Evolutionary conservation across 805 yeast genomes (phyloP).

Genomic region (Maudiozyma bulderi): DNA sequence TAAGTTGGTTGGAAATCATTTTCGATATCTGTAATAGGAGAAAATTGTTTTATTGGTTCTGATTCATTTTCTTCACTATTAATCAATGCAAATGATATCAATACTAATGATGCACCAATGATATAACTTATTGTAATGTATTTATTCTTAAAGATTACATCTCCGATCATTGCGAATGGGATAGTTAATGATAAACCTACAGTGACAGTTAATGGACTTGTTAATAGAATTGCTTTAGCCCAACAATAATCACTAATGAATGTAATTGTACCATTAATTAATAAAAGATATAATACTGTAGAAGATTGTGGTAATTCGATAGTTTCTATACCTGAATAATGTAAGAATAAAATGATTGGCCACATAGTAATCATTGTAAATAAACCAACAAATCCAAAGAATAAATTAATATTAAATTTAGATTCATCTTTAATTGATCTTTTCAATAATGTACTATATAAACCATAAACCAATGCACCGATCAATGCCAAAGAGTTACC

Average conservation of each 20-base stretch:
- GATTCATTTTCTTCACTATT: constrained; percentile 47
- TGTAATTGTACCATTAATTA: constrained; percentile 60
- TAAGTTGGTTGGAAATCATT: background rate
- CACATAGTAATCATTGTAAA: constrained; percentile 61
- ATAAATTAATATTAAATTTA: constrained; percentile 63
- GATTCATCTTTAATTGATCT: constrained; percentile 56
- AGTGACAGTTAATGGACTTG: constrained; percentile 87
- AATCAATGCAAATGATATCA: constrained; percentile 67
- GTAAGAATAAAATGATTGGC: constrained; percentile 64
- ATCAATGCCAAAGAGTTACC: constrained; percentile 72
- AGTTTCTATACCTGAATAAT: constrained; percentile 49
- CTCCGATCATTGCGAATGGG: constrained; percentile 90
- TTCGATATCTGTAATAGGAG: background rate
- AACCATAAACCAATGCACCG: constrained; percentile 79
- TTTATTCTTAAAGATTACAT: constrained; percentile 56
- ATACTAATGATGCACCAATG: constrained; percentile 68
- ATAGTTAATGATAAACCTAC: constrained; percentile 88
- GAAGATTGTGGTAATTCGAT: constrained; percentile 53
- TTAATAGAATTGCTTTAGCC: constrained; percentile 85
- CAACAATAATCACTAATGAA: constrained; percentile 82
- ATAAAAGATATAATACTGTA: constrained; percentile 37
- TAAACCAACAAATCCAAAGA: constrained; percentile 88
- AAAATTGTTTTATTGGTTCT: background rate
- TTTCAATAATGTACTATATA: constrained; percentile 78
- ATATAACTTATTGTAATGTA: constrained; percentile 48